phyloP scores from a whole-genome alignment of 345 rosid species.

The Salix dunnii region DNA sequence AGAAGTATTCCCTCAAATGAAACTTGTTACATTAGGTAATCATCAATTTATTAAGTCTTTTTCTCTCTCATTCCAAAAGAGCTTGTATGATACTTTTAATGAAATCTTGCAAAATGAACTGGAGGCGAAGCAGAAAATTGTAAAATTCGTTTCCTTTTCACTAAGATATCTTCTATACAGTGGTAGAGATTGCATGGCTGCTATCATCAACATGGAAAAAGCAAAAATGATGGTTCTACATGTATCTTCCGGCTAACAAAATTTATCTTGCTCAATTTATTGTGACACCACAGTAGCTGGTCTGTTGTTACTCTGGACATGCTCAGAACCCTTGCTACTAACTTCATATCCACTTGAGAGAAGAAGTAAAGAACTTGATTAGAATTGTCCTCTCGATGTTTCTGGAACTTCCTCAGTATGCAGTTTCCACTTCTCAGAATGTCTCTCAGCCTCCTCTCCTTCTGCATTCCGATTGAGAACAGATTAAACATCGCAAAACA shows the following conservation, averaged over 20 bases:
- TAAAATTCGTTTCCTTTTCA: background rate
- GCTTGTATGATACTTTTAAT: background rate
- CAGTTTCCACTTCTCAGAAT: constrained; percentile 50
- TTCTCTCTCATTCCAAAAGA: background rate
- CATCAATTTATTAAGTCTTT: background rate
- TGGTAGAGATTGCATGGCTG: background rate
- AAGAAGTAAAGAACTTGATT: constrained; percentile 73
- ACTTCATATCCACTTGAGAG: constrained; percentile 85
- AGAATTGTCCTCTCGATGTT: constrained; percentile 37
- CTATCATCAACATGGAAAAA: constrained; percentile 56
- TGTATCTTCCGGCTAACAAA: constrained; percentile 63
- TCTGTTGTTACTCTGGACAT: constrained; percentile 74
- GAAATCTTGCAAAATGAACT: background rate
- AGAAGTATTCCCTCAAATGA: too few relatives aligned
- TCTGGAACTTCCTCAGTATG: constrained; percentile 46
- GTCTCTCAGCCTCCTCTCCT: constrained; percentile 62
- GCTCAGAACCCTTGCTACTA: constrained; percentile 76
- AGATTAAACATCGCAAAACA: background rate
- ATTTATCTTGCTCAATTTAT: constrained; percentile 55
- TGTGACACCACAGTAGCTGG: constrained; percentile 75
- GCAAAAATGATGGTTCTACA: constrained; percentile 73
- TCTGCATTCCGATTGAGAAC: constrained; percentile 34
- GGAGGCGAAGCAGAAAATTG: background rate
- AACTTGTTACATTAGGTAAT: too few relatives aligned
- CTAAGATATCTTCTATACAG: background rate